Conservation (phyloP, 2,329 filamentous ascomycete species). For the Claviceps africana region DNA sequence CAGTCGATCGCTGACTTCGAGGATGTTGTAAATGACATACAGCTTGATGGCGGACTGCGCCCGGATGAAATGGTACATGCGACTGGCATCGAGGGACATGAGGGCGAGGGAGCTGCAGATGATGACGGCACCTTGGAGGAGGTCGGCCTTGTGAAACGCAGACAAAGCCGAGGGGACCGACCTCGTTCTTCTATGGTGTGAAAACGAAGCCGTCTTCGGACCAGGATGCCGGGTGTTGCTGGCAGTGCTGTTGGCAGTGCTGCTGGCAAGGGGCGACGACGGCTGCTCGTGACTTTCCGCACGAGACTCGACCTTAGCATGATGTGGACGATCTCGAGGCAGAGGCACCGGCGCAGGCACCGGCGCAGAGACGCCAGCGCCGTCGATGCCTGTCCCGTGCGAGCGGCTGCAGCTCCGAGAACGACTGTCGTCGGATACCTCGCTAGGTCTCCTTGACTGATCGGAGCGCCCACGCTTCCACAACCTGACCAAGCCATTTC, state of each 20-base stretch:
- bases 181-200: conserved; percentile 58
- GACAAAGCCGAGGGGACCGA: conserved; percentile 75
- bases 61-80: conserved; percentile 96
- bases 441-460: conserved; percentile 23
- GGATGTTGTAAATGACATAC: conserved; percentile 96
- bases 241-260: conserved; percentile 1
- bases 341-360: background rate
- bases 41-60: conserved; percentile 95
- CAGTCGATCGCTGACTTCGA: conserved; percentile 83
- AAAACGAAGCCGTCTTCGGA: conserved; percentile 19
- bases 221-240: conserved; percentile 11
- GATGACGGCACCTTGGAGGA: conserved; percentile 81
- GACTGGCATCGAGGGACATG: conserved; percentile 84
- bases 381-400: conserved; percentile 13
- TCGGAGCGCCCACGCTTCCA: conserved; percentile 47
- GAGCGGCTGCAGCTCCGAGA: conserved; percentile 25
- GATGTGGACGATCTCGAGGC: conserved; percentile 4
- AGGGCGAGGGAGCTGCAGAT: conserved; percentile 72
- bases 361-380: conserved; percentile 1
- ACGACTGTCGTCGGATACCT: conserved; percentile 22
- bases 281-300: conserved; percentile 2
- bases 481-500: conserved; percentile 63
- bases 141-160: conserved; percentile 85
- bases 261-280: conserved; percentile 9
- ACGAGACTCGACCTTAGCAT: background rate